Percentiles rank a stretch among this genome's conserved stretches.
These are phyloP conservation scores for Helminthosporium solani DNA, from an alignment of 2,329 filamentous ascomycete species.

Conservation along the genomic window DNA sequence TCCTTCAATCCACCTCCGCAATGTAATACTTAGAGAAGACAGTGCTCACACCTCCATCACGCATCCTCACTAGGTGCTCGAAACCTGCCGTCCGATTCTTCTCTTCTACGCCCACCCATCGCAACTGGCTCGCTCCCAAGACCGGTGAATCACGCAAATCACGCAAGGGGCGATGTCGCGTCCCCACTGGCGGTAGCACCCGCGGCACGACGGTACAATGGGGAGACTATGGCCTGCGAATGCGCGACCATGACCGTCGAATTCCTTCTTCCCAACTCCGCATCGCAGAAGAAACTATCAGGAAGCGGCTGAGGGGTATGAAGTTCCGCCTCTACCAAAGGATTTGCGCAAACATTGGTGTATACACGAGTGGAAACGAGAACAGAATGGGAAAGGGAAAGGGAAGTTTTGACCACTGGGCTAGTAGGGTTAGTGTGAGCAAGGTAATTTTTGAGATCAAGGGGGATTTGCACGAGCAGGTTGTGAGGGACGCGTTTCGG, in stretches of 20 bases:
- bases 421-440: constrained; percentile 82
- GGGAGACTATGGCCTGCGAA: constrained; percentile 93
- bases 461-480: constrained; percentile 89
- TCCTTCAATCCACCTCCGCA: constrained; percentile 19
- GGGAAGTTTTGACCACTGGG: constrained; percentile 96
- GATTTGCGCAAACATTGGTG: constrained; percentile 88
- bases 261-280: constrained; percentile 85
- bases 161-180: constrained; percentile 80
- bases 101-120: constrained; percentile 64
- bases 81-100: constrained; percentile 59
- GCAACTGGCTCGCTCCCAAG: constrained; percentile 80
- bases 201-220: constrained; percentile 94
- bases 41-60: constrained; percentile 20
- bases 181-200: constrained; percentile 84
- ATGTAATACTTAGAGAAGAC: constrained; percentile 3
- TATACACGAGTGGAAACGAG: constrained; percentile 94
- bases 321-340: constrained; percentile 91
- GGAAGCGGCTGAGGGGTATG: constrained; percentile 80
- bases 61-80: constrained; percentile 32
- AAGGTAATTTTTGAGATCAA: constrained; percentile 91
- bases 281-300: constrained; percentile 92
- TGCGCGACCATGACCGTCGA: constrained; percentile 89
- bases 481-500: constrained; percentile 89
- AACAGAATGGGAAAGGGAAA: constrained; percentile 99
- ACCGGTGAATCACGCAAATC: constrained; percentile 83